These are phyloP conservation scores for Fragaria ananassa DNA, from an alignment of 306 rosid species.

Conservation along the genomic window DNA sequence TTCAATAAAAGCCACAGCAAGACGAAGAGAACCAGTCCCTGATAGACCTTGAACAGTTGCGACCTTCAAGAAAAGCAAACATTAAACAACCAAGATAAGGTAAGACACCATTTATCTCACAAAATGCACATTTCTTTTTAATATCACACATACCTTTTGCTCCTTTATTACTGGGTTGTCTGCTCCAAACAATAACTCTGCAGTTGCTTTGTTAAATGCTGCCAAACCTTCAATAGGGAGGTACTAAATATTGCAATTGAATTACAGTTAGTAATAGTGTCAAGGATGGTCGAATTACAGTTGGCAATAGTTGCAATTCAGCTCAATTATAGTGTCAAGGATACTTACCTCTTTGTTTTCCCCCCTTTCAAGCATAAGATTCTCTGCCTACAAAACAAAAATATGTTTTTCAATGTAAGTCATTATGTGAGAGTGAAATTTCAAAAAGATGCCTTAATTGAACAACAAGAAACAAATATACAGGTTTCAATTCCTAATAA, in stretches of 20 bases:
- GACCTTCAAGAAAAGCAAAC: conserved; percentile 49
- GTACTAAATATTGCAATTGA: conserved; percentile 49
- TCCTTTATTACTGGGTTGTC: conserved; percentile 71
- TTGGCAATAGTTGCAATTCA: conserved; percentile 19
- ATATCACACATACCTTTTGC: conserved; percentile 53
- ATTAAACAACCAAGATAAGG: neutral
- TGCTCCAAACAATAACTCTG: conserved; percentile 85
- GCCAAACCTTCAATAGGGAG: conserved; percentile 98
- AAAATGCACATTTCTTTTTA: neutral
- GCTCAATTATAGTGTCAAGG: conserved; percentile 15
- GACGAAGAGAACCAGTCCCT: conserved; percentile 95
- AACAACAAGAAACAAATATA: neutral
- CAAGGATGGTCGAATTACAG: conserved; percentile 8
- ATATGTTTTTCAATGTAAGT: neutral
- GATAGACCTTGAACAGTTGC: conserved; percentile 98
- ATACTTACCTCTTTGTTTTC: conserved; percentile 87
- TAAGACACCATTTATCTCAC: neutral
- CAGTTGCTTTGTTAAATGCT: conserved; percentile 90
- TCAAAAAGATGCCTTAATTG: neutral
- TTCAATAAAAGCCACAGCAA: conserved; percentile 83
- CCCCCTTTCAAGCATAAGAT: conserved; percentile 81
- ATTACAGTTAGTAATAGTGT: conserved; percentile 24
- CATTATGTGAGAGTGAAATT: conserved; percentile 11
- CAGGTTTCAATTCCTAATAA: neutral
- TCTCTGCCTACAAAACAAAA: conserved; percentile 60